Conservation (phyloP, 1,284 basidiomycete genomes). For the Fomitiporia mediterranea region DNA sequence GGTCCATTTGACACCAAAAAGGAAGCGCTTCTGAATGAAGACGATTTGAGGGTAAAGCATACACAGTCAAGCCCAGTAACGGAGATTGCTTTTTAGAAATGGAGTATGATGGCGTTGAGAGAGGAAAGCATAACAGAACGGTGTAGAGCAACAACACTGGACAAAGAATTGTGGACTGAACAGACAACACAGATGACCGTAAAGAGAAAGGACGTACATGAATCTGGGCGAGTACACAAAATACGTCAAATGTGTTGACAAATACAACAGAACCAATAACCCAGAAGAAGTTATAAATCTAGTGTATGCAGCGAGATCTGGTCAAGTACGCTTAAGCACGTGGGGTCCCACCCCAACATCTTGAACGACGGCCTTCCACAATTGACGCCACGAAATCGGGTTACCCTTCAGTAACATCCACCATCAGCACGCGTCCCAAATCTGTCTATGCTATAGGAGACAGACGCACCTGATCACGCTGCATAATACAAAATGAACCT, state of each 20-base stretch:
- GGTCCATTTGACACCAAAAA: too few relatives aligned
- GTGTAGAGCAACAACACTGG: too few relatives aligned
- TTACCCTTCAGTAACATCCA: constrained; percentile 45
- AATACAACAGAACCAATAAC: not conserved
- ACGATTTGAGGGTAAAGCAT: too few relatives aligned
- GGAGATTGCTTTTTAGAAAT: too few relatives aligned
- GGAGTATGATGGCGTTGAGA: too few relatives aligned
- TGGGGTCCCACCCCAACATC: constrained; percentile 49
- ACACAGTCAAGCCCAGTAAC: too few relatives aligned
- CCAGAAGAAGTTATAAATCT: not conserved
- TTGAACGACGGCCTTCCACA: constrained; percentile 61
- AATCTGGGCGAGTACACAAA: not conserved
- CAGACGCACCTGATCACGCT: constrained; percentile 51
- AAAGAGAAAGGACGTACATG: not conserved
- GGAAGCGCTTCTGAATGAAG: too few relatives aligned
- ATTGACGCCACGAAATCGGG: constrained; percentile 68
- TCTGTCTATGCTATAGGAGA: constrained; percentile 5
- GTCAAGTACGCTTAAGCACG: constrained; percentile 38
- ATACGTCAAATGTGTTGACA: not conserved
- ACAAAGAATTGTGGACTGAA: too few relatives aligned
- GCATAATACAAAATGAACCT: constrained; percentile 64
- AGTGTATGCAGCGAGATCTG: not conserved
- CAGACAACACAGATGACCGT: too few relatives aligned
- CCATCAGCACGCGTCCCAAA: constrained; percentile 11
- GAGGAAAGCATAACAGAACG: too few relatives aligned